Conservation (phyloP, 306 rosid genomes). For the Corylus americana region DNA sequence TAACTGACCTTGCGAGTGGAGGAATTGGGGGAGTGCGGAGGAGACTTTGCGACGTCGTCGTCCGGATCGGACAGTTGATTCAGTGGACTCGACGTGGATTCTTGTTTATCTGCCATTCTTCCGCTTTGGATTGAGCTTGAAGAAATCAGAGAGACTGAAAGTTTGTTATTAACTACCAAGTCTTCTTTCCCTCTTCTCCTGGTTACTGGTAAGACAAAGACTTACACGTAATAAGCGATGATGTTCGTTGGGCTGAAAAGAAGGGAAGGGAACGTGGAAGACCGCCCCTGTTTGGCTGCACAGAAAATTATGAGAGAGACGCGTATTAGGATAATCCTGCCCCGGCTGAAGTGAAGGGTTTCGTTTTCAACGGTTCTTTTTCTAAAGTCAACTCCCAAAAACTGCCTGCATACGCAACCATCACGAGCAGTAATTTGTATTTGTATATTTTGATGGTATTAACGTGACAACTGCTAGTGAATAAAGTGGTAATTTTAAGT, state of each 20-base stretch:
- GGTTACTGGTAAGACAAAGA: neutral
- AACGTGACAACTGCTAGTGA: too few relatives aligned
- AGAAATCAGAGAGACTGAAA: neutral
- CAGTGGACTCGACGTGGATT: conserved; percentile 71
- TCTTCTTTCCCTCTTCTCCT: too few relatives aligned
- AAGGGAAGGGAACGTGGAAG: neutral
- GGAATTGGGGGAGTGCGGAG: conserved; percentile 71
- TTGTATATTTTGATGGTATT: too few relatives aligned
- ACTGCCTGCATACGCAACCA: too few relatives aligned
- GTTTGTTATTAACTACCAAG: neutral
- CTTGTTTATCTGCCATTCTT: conserved; percentile 11
- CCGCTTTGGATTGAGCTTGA: neutral
- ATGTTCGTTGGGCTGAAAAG: neutral
- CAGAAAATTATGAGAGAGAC: neutral
- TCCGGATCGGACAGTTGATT: conserved; percentile 70
- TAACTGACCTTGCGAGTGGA: conserved; percentile 77
- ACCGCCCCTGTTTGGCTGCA: neutral
- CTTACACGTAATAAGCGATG: neutral
- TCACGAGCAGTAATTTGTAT: too few relatives aligned
- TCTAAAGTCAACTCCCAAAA: too few relatives aligned
- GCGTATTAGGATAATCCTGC: neutral
- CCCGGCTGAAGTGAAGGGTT: too few relatives aligned
- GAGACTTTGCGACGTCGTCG: conserved; percentile 66
- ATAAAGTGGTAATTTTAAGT: too few relatives aligned
- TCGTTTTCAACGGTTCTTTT: too few relatives aligned